Conservation (phyloP, 1,284 basidiomycete genomes). For the Trichosporon sp. region DNA sequence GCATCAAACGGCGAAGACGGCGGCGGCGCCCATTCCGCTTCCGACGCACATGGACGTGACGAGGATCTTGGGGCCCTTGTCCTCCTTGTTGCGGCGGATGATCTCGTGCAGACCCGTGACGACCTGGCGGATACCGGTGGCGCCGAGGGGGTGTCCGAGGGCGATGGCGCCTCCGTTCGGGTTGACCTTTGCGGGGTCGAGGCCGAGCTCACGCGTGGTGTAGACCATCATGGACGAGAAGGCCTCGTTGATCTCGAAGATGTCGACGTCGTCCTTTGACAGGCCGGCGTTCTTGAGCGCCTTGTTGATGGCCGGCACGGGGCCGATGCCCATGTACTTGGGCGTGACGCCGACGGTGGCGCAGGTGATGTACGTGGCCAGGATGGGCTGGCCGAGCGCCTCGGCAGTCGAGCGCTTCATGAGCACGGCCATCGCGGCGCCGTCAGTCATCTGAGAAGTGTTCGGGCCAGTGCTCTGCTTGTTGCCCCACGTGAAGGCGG, state of each 20-base stretch:
- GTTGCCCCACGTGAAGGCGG: constrained; percentile 83
- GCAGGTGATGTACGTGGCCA: constrained; percentile 74
- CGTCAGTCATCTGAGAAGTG: constrained; percentile 80
- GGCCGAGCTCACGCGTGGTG: constrained; percentile 61
- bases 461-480: constrained; percentile 67
- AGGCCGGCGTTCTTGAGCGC: constrained; percentile 63
- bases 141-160: constrained; percentile 22
- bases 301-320: constrained; percentile 58
- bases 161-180: constrained; percentile 63
- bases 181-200: constrained; percentile 73
- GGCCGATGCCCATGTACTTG: constrained; percentile 78
- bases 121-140: constrained; percentile 28
- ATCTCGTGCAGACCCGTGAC: constrained; percentile 29
- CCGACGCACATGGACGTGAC: constrained; percentile 30
- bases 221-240: constrained; percentile 83
- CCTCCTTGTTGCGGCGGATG: constrained; percentile 21
- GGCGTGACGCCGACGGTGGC: constrained; percentile 67
- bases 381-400: constrained; percentile 63
- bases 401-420: constrained; percentile 83
- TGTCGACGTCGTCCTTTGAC: constrained; percentile 66
- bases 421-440: constrained; percentile 74
- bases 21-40: not conserved
- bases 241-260: constrained; percentile 81
- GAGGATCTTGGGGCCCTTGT: constrained; percentile 19
- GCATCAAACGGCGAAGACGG: not conserved